Base-by-base conservation (phyloP, 2,329 filamentous ascomycete species). In the Phaeosphaeria sp. region DNA sequence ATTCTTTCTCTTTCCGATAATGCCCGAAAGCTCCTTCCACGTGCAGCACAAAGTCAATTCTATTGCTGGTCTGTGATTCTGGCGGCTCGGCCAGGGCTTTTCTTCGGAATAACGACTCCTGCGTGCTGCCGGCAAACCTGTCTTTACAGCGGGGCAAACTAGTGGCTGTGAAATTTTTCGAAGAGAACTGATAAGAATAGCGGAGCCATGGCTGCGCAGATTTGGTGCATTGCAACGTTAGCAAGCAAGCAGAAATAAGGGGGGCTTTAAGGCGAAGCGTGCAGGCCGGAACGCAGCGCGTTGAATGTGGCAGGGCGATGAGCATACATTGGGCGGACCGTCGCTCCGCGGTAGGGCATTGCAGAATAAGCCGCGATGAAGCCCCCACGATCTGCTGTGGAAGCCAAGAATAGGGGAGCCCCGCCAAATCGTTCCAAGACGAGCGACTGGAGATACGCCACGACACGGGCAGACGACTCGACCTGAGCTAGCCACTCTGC, bases 111-210 rank as follows among this genome's bases (percentile, higher is more conserved):
- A 68, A 66, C 62, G 55, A 59, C 52, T 36, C 30, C 30, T 36
- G 30, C 30, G n/a, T n/a, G n/a, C n/a, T n/a, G n/a, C 25, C 30
- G 30, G 58, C 56, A 54, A 58, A 57, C 53, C 57, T 60, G 51
- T 57, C 47, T 18, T 42, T 22, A 52, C 56, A 68, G 67, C 65
- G 67, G 67, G 67, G 65, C 67, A 59, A 59, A 64, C 67, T 68
- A 67, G 58, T 45, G 53, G 55, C 27, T 58, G 55, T 64, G 57
- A 64, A 63, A 63, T 61, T 63, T 64, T 69, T 65, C 56, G 55
- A 60, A 61, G 63, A 65, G 59, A 60, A 60, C 51, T 62, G 60
- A 69, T 69, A 67, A 70, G 60, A 69, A 67, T 69, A 70, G 67
- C 66, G 65, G 67, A 61, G 49, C 58, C 64, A 54, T 55, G 21